Conservation (phyloP, 208 protist species). For the Trypanosoma mega region DNA sequence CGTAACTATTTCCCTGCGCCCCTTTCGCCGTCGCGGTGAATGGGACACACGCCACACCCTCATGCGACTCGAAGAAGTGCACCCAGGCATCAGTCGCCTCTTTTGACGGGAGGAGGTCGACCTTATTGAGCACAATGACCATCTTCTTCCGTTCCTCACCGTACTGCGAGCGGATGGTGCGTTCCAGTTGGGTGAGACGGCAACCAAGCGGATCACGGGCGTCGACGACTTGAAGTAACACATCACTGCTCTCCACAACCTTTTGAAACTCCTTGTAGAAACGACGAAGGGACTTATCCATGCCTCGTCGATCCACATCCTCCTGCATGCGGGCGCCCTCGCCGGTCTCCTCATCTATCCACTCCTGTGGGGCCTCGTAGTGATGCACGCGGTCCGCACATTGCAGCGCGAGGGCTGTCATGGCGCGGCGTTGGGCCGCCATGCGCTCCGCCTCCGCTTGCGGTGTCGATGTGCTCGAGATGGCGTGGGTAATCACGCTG, state of each 20-base stretch:
- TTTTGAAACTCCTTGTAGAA: slow-evolving; percentile 91
- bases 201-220: slow-evolving; percentile 97
- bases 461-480: neutral
- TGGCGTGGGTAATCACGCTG: neutral
- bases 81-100: slow-evolving; percentile 90
- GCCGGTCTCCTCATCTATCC: slow-evolving; percentile 23
- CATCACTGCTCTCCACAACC: slow-evolving; percentile 93
- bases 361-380: slow-evolving; percentile 61
- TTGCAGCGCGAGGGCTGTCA: slow-evolving; percentile 69
- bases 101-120: slow-evolving; percentile 95
- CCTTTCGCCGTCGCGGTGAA: slow-evolving; percentile 90
- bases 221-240: slow-evolving; percentile 97
- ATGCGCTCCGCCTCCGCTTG: slow-evolving; percentile 39
- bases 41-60: slow-evolving; percentile 78
- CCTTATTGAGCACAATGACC: slow-evolving; percentile 97
- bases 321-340: slow-evolving; percentile 37
- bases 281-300: slow-evolving; percentile 75
- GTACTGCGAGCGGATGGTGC: slow-evolving; percentile 86
- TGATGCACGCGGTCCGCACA: slow-evolving; percentile 73
- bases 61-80: slow-evolving; percentile 79
- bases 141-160: slow-evolving; percentile 91
- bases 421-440: slow-evolving; percentile 55
- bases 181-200: slow-evolving; percentile 92
- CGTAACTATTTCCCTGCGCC: slow-evolving; percentile 46
- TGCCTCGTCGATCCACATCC: slow-evolving; percentile 48